A percentile compares a stretch with the other conserved stretches of the same genome.
Evolutionary conservation across 805 yeast species (phyloP).

Genomic region (Candida xyloterini): DNA sequence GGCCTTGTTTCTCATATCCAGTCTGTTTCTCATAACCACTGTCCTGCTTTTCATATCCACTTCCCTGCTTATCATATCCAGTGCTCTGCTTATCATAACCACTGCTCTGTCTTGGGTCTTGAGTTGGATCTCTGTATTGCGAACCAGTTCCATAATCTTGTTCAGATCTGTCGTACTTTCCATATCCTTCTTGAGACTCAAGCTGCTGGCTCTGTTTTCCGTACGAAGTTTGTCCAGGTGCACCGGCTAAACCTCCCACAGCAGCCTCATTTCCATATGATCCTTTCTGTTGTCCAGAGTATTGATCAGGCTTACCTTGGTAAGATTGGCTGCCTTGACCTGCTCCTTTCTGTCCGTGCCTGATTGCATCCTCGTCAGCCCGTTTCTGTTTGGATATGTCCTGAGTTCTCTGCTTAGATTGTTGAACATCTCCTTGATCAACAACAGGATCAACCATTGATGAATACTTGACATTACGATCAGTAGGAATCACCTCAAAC

Average conservation of each 20-base stretch:
- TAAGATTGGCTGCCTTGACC: neutral
- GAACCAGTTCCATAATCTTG: neutral
- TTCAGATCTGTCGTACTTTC: neutral
- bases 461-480: constrained; percentile 22
- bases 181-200: constrained; percentile 4
- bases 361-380: too few relatives aligned
- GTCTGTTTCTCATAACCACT: too few relatives aligned
- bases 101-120: neutral
- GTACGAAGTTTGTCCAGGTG: constrained; percentile 1
- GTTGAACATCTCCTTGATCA: constrained; percentile 16
- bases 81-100: too few relatives aligned
- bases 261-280: neutral
- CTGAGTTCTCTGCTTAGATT: constrained; percentile 2
- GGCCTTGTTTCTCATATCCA: too few relatives aligned
- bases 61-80: too few relatives aligned
- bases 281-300: too few relatives aligned
- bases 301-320: neutral
- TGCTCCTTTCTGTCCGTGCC: neutral
- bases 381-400: neutral
- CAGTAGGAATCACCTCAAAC: constrained; percentile 15
- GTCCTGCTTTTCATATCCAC: too few relatives aligned
- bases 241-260: constrained; percentile 13
- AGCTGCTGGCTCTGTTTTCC: neutral
- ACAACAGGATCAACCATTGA: constrained; percentile 31
- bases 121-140: neutral